Evolutionary conservation across 2,329 filamentous ascomycete species (phyloP).

Genomic region (Ramichloridium luteum): DNA sequence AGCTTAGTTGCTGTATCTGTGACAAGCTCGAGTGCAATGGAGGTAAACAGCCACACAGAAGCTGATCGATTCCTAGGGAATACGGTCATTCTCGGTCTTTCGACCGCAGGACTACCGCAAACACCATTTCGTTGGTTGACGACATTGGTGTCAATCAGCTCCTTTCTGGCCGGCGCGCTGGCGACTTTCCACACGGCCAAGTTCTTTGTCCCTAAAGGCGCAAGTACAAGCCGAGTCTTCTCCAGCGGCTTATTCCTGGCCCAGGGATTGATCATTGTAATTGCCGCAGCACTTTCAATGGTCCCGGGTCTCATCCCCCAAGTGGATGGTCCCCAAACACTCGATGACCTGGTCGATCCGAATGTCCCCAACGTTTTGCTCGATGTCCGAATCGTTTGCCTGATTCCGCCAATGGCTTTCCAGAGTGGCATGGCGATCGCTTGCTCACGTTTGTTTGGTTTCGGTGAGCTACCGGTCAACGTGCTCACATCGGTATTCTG

Average conservation of each 20-base stretch:
- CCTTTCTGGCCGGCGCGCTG: constrained; percentile 44
- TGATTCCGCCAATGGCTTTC: constrained; percentile 38
- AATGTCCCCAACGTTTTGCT: too few species aligned
- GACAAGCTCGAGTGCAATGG: too few species aligned
- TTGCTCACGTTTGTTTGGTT: constrained; percentile 37
- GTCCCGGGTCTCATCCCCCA: constrained; percentile 31
- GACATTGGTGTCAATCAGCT: constrained; percentile 40
- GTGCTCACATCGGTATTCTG: constrained; percentile 45
- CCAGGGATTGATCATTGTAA: constrained; percentile 40
- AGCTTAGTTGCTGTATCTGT: not conserved
- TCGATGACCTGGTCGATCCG: too few species aligned
- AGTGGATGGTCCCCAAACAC: constrained; percentile 27
- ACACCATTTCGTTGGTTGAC: constrained; percentile 43
- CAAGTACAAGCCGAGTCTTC: constrained; percentile 20
- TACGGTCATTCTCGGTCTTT: constrained; percentile 51
- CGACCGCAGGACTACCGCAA: constrained; percentile 40
- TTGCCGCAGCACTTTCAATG: constrained; percentile 43
- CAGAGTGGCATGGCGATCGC: constrained; percentile 45
- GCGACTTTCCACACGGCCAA: constrained; percentile 29
- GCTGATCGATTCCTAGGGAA: constrained; percentile 37
- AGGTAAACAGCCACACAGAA: too few species aligned
- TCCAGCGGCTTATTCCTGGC: constrained; percentile 39
- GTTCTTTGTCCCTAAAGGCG: constrained; percentile 27
- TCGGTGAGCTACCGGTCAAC: constrained; percentile 43
- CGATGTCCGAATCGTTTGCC: constrained; percentile 35